These are phyloP conservation scores for Ascocoryne sarcoides DNA, from an alignment of 2,329 filamentous ascomycete species.

Conservation along the genomic window DNA sequence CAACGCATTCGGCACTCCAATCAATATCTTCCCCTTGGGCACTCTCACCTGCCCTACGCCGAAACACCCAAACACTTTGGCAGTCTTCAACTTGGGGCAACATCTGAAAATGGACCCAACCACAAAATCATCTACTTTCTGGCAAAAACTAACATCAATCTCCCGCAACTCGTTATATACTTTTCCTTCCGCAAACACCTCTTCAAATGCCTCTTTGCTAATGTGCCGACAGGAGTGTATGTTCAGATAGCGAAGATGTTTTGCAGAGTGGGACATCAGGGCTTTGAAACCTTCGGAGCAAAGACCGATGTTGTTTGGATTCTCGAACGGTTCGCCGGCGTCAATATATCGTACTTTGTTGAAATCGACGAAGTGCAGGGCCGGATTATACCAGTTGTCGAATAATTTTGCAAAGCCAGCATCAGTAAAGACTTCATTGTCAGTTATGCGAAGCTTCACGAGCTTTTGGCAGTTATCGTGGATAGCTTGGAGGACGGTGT, in stretches of 20 bases:
- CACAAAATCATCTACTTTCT: slow-evolving; percentile 55
- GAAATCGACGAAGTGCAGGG: slow-evolving; percentile 63
- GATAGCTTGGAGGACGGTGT: slow-evolving; percentile 61
- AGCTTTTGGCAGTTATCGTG: slow-evolving; percentile 61
- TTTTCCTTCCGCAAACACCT: slow-evolving; percentile 56
- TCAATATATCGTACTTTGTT: slow-evolving; percentile 72
- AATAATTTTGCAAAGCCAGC: slow-evolving; percentile 66
- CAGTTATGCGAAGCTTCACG: slow-evolving; percentile 70
- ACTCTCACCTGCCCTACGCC: slow-evolving; percentile 46
- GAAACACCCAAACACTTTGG: slow-evolving; percentile 60
- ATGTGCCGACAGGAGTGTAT: slow-evolving; percentile 84
- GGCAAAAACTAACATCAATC: slow-evolving; percentile 72
- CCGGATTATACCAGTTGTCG: slow-evolving; percentile 63
- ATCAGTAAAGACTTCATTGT: slow-evolving; percentile 70
- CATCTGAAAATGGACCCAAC: slow-evolving; percentile 54
- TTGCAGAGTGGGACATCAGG: slow-evolving; percentile 75
- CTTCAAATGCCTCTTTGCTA: slow-evolving; percentile 58
- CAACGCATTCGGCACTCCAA: slow-evolving; percentile 49
- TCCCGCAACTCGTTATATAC: slow-evolving; percentile 60
- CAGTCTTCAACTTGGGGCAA: slow-evolving; percentile 50
- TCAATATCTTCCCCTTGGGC: slow-evolving; percentile 45
- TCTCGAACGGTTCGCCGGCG: slow-evolving; percentile 56
- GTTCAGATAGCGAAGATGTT: slow-evolving; percentile 56
- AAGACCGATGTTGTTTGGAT: slow-evolving; percentile 59
- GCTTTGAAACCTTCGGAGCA: slow-evolving; percentile 68